Evolutionary conservation across 805 yeast species (phyloP), one percentile per base, ranked within the genome.

Genomic region (Candida arabinofermentans): DNA sequence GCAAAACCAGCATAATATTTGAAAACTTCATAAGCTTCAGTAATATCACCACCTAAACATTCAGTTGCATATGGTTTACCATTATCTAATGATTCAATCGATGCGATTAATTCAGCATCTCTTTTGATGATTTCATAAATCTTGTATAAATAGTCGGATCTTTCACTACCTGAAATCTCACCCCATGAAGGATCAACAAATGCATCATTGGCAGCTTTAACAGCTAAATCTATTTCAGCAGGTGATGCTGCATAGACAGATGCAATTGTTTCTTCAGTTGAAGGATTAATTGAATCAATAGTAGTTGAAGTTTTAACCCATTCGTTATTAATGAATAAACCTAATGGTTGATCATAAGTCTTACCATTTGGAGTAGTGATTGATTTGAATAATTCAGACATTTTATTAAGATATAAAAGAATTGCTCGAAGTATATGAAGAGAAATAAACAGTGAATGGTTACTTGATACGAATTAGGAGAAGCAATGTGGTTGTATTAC

Each of bases 1-100:
- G 87, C 81, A 78, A 81, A 83, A 22, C 93, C 93, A 26, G 86
- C 90, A 51, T 77, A 75, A 59, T 81, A 82, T 55, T 78, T 76
- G 67, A 80, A 71, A 22, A 75, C 74, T 32, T 54, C 61, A 42
- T 51, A 53, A 24, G 59, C 41, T 50, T 62, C 64, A 12, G 31
- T 57, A 17, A 62, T 23, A 42, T 62, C 66, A 9, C 55, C 63
- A 37, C 61, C 72, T 35, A 75, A 65, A 37, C 75, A 66, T 43
- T 75, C 80, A 12, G 47, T 42, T 16, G 66, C 72, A 44, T 67
- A 66, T 26, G 81, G 74, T 58, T 78, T 79, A 51, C 85, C 85
- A 42, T 77, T 72, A 57, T 78, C 81, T 43, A 66, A 57, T 9
- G 82, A 71, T 56, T 79, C 85, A 33, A 79, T 65, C 19, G 74